Evolutionary conservation across 2,329 filamentous ascomycete species (phyloP).

Genomic region (Verticillium nonalfalfae): DNA sequence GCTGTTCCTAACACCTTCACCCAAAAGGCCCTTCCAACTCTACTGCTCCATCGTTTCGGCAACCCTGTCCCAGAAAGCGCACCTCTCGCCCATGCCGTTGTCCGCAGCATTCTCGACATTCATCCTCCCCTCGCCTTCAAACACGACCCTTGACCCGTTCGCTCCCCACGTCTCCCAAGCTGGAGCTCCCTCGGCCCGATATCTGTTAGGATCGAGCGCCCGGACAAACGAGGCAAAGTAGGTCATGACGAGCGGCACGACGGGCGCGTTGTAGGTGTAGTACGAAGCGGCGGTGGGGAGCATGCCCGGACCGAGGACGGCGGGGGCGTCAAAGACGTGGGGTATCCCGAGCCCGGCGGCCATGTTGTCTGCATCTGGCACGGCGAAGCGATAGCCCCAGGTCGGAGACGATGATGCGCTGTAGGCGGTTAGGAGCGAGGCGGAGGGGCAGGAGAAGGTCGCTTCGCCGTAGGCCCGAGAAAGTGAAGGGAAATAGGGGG

Average conservation of each 20-base stretch:
- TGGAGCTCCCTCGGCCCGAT: conserved; percentile 25
- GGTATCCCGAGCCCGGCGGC: conserved; percentile 37
- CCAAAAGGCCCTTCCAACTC: no score
- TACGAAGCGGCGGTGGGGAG: conserved; percentile 28
- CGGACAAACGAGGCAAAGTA: conserved; percentile 45
- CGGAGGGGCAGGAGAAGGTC: conserved; percentile 37
- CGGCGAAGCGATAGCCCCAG: conserved; percentile 45
- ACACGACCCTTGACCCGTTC: conserved; percentile 25
- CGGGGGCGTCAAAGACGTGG: conserved; percentile 39
- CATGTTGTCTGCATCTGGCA: conserved; percentile 28
- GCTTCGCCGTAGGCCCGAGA: conserved; percentile 36
- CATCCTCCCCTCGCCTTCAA: conserved; percentile 29
- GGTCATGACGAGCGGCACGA: conserved; percentile 39
- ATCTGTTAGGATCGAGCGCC: conserved; percentile 34
- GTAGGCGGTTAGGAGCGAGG: conserved; percentile 29
- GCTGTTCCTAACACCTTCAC: neutral
- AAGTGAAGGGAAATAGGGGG: conserved; percentile 35
- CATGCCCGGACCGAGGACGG: conserved; percentile 40
- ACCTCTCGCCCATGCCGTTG: conserved; percentile 14
- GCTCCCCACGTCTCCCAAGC: conserved; percentile 33
- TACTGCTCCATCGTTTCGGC: conserved; percentile 18
- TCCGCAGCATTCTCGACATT: conserved; percentile 29
- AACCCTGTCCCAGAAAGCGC: conserved; percentile 33
- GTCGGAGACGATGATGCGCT: conserved; percentile 10
- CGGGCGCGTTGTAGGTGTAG: conserved; percentile 32